Base-by-base conservation (phyloP, 2,329 filamentous ascomycete genomes). In the Phaeosphaeria sp. region DNA sequence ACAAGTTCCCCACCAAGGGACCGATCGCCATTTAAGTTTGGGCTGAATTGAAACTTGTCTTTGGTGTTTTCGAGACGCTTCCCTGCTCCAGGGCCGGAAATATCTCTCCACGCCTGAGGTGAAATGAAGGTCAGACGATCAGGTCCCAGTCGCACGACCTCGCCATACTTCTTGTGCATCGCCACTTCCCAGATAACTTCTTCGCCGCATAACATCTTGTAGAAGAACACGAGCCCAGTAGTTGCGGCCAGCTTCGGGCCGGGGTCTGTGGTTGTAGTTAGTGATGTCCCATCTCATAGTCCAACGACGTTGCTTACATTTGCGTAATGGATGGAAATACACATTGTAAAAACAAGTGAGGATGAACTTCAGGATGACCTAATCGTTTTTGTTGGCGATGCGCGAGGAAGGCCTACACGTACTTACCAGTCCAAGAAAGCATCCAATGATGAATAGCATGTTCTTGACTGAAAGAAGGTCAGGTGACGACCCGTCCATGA, bases 21-120 rank as follows among this genome's bases (percentile, higher is more conserved):
- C 2, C 8, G 13, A 2, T 18, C 20, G 8, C 40, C 40, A 21
- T n/a, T 9, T 17, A 43, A n/a, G 17, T 43, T 21, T 9, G 40
- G 40, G 13, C 40, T 3, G 20, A 43, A 13, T 45, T 46, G 22
- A 11, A 6, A 5, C 20, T 5, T 3, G 17, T 54, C 52, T 21
- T 54, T 54, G 1, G 6, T 13, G 13, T 54, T 54, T 22, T 54
- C 52, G 6, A 44, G 45, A 2, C 52, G 45, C n/a, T 48, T 43
- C 1, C 45, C 52, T 11, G 36, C 24, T 2, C 22, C 21, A 30
- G 24, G 25, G 20, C 48, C 49, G 44, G 33, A 46, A 13, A 61
- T 61, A 22, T 61, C 59, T 45, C 56, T 59, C 56, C 56, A 61
- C 15, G 59, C 59, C 25, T 24, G 30, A 18, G 59, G 18, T 17